Conservation (phyloP, 345 rosid genomes). For the Cochlearia excelsa region DNA sequence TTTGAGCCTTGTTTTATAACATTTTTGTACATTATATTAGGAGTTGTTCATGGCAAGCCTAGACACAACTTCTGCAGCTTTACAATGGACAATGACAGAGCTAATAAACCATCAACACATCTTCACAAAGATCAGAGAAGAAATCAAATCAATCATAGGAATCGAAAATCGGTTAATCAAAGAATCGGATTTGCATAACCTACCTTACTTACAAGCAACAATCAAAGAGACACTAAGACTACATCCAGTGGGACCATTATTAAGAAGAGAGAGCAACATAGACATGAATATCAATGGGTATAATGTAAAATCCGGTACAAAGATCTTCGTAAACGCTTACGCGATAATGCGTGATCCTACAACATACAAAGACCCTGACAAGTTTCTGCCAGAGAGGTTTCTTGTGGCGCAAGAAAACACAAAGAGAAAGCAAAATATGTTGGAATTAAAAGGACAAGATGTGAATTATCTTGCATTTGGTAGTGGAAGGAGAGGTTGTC, state of each 20-base stretch:
- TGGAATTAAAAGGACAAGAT: slow-evolving; percentile 60
- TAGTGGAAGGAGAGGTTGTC: slow-evolving; percentile 58
- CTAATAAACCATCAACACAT: slow-evolving; percentile 53
- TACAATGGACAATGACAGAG: slow-evolving; percentile 69
- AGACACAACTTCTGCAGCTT: slow-evolving; percentile 37
- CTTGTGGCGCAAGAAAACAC: slow-evolving; percentile 23
- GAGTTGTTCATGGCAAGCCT: slow-evolving; percentile 39
- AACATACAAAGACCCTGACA: slow-evolving; percentile 33
- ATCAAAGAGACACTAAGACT: slow-evolving; percentile 68
- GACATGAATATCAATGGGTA: slow-evolving; percentile 33
- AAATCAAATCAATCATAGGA: slow-evolving; percentile 47
- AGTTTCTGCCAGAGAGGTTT: slow-evolving; percentile 39
- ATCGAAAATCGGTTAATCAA: slow-evolving; percentile 40
- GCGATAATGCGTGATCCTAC: slow-evolving; percentile 33
- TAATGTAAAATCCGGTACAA: slow-evolving; percentile 31
- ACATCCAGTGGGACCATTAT: slow-evolving; percentile 67
- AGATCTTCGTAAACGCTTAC: slow-evolving; percentile 36
- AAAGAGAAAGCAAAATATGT: slow-evolving; percentile 38
- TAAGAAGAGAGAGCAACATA: slow-evolving; percentile 48
- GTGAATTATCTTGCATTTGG: slow-evolving; percentile 59
- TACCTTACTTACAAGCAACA: slow-evolving; percentile 65
- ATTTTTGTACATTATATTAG: not conserved
- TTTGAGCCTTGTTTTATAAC: too few relatives aligned
- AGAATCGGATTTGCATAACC: slow-evolving; percentile 58
- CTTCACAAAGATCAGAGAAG: slow-evolving; percentile 49